Base-by-base conservation (phyloP, 805 yeast genomes). In the Wickerhamomyces silvicola region DNA sequence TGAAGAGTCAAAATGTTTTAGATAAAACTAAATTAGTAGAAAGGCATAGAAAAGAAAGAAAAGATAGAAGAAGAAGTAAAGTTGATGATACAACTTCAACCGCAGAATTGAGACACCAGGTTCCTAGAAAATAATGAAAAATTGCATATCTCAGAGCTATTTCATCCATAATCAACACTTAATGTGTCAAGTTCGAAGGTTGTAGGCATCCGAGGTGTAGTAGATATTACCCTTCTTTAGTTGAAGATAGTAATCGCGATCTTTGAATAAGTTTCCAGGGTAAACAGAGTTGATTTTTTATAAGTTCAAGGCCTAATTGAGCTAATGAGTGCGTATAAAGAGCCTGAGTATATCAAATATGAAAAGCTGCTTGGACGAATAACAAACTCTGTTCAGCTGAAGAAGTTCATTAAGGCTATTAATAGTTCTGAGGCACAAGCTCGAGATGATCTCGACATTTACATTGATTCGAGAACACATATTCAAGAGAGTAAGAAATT, bases 1-100 rank as follows among this genome's bases (percentile, higher is more conserved):
- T 20, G 36, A 29, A 19, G 40, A 29, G 28, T 35, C 37, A 4
- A 37, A 44, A 18, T 52, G 45, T 49, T 3, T 28, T 50, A 21
- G 37, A 57, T 31, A 52, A 56, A 30, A 50, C 45, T 10, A 50
- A 52, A 22, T 36, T 60, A 14, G 41, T 61, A 30, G 62, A 58
- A 36, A 56, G 46, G 24, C 69, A 64, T 31, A 58, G 59, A 38
- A 54, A 51, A 39, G 68, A 65, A 33, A 52, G 70, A 38, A 57
- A 54, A 37, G 69, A 62, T 34, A 52, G 59, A 36, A 50, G 70
- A 25, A 56, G 54, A 30, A 59, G 54, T 16, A 45, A 39, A 29
- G 30, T 38, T 4, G 39, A 33, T 12, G 38, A 37, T 10, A 12
- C 17, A 17, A 11, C 15, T 6, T 18, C 21, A 10, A 15, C 7